Base-by-base conservation (phyloP, 768 basidiomycete genomes). In the Sutorius australiensis region DNA sequence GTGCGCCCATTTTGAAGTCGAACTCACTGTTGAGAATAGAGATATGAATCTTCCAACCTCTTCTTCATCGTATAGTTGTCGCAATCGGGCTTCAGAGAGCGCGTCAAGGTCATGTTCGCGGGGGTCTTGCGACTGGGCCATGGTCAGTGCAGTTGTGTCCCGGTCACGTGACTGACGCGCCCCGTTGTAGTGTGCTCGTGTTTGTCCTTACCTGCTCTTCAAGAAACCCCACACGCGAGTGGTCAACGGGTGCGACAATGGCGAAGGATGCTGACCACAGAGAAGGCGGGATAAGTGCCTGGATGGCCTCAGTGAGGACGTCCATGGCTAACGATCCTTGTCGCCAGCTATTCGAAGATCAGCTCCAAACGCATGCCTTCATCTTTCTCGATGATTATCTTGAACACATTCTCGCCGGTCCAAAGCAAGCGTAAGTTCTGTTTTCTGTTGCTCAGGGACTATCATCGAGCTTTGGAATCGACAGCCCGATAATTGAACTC, bases 321-420 rank as follows among this genome's bases (percentile, higher is more conserved):
- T 78, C 80, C 32, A 89, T 92, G 83, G 79, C 77, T 7, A 83
- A 76, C 45, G 90, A 92, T 65, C 80, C 85, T 49, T 87, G 84
- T 21, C 80, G 86, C 13, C 77, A 85, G 58, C 71, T 80, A 45
- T 82, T 92, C 60, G 80, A 86, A 49, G 82, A 86, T 46, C 85
- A 90, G 62, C 79, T 91, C 34, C 84, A 88, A 46, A 79, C 75
- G 3, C 82, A 89, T 55, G 90, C 87, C 3, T 88, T 90, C 67
- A 75, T 83, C 57, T 92, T 91, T 67, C 79, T 92, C 39, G 83
- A 90, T 56, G 82, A 84, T 62, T 92, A 91, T 64, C 71, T 91
- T 40, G 83, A 86, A 60, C 82, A 71, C 50, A 89, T 92, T 53
- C 72, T 88, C 32, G 75, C 78, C 3, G 82, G 85, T 32, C 77